phyloP scores from a whole-genome alignment of 2,329 filamentous ascomycete species.

The Aspergillus piperis region DNA sequence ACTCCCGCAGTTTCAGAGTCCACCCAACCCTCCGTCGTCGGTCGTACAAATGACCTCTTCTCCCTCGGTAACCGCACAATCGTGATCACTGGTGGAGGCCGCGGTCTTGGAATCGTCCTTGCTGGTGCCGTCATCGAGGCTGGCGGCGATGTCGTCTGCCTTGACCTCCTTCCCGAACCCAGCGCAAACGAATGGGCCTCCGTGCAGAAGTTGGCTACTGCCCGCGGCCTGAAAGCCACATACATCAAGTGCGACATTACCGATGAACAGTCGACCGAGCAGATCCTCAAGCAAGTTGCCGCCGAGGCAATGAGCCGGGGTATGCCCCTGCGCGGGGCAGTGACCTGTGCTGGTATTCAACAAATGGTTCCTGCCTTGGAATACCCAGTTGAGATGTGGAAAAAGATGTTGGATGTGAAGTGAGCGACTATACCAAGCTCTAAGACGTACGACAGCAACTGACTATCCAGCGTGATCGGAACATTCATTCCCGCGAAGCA shows the following conservation, averaged over 20 bases:
- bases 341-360: constrained; percentile 55
- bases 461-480: constrained; percentile 32
- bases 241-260: constrained; percentile 54
- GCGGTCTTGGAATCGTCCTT: constrained; percentile 55
- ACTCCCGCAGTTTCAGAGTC: constrained; percentile 32
- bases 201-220: constrained; percentile 46
- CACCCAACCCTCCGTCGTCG: constrained; percentile 32
- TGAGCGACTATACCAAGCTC: constrained; percentile 7
- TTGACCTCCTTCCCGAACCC: constrained; percentile 47
- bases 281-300: constrained; percentile 41
- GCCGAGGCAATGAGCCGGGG: constrained; percentile 20
- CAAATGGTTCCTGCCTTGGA: constrained; percentile 51
- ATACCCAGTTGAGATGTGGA: constrained; percentile 43
- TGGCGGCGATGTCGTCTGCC: constrained; percentile 52
- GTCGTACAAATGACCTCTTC: constrained; percentile 40
- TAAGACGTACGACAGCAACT: not conserved
- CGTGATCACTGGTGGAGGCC: constrained; percentile 54
- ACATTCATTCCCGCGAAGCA: constrained; percentile 39
- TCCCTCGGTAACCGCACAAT: constrained; percentile 46
- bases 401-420: constrained; percentile 40
- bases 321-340: constrained; percentile 29
- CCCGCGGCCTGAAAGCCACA: constrained; percentile 37
- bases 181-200: constrained; percentile 43
- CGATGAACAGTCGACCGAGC: constrained; percentile 43
- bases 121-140: constrained; percentile 53